A percentile compares a stretch with the other conserved stretches of the same genome.
Conservation (phyloP, 2,329 filamentous ascomycete genomes). For the Lecanicillium sp. region DNA sequence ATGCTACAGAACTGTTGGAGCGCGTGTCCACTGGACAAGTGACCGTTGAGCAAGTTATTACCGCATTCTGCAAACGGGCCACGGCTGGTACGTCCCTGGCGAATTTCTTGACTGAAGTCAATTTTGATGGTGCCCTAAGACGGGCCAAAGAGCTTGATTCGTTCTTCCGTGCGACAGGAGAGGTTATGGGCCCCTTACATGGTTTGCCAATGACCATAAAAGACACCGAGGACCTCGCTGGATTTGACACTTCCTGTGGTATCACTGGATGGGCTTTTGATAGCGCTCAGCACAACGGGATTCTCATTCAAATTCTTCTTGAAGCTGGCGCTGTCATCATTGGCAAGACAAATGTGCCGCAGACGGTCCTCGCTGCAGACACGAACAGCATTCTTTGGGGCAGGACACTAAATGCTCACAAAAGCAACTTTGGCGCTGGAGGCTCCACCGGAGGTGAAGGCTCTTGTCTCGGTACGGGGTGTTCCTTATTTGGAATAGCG, state of each 20-base stretch:
- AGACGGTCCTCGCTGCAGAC: constrained; percentile 7
- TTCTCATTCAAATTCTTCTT: constrained; percentile 24
- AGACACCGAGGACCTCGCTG: constrained; percentile 33
- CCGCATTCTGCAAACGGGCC: constrained; percentile 44
- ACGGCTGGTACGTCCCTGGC: constrained; percentile 47
- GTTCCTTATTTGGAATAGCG: neutral
- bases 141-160: constrained; percentile 18
- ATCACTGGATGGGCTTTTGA: constrained; percentile 23
- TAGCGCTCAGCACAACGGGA: constrained; percentile 21
- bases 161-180: neutral
- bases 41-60: constrained; percentile 10
- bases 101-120: constrained; percentile 41
- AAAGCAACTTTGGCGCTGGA: constrained; percentile 2
- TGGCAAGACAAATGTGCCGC: constrained; percentile 9
- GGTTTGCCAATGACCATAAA: constrained; percentile 51
- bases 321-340: constrained; percentile 19
- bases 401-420: neutral
- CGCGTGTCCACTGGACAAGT: too few relatives aligned
- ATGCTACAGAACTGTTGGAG: too few relatives aligned
- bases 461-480: neutral
- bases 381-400: constrained; percentile 9
- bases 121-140: constrained; percentile 39
- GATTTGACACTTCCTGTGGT: constrained; percentile 38
- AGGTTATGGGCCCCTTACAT: constrained; percentile 49
- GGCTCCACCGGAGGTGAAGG: constrained; percentile 3